These are phyloP conservation scores for Lobosporangium transversale DNA, from an alignment of 192 early-diverging fungal genomes.

Conservation along the genomic window DNA sequence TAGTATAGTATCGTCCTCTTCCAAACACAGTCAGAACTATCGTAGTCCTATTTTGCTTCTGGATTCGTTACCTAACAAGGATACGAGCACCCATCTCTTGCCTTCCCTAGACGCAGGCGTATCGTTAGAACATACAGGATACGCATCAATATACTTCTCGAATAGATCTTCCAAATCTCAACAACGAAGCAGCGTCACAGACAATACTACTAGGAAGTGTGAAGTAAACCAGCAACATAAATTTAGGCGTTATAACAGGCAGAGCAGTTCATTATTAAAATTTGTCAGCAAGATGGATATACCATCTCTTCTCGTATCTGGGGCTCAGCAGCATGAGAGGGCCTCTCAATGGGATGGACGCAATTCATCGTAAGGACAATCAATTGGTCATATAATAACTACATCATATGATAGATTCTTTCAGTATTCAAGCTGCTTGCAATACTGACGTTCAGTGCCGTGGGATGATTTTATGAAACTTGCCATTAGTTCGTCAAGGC, in stretches of 20 bases:
- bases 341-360: slow-evolving; percentile 18
- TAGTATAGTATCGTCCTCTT: slow-evolving; percentile 28
- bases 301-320: slow-evolving; percentile 10
- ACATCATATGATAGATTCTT: too few relatives aligned
- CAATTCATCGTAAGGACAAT: slow-evolving; percentile 27
- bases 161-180: slow-evolving; percentile 24
- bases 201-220: slow-evolving; percentile 5
- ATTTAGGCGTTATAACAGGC: slow-evolving; percentile 30
- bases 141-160: slow-evolving; percentile 12
- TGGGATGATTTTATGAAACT: not conserved
- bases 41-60: slow-evolving; percentile 14
- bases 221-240: slow-evolving; percentile 29
- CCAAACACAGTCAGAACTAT: slow-evolving; percentile 17
- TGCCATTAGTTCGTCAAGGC: not conserved
- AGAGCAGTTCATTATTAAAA: slow-evolving; percentile 16
- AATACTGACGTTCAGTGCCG: too few relatives aligned
- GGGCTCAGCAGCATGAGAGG: slow-evolving; percentile 18
- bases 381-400: not conserved
- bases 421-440: too few relatives aligned
- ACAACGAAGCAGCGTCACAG: slow-evolving; percentile 6
- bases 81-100: not conserved
- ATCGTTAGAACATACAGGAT: slow-evolving; percentile 12
- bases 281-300: slow-evolving; percentile 21
- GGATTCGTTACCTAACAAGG: slow-evolving; percentile 3
- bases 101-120: slow-evolving; percentile 24